phyloP scores from a whole-genome alignment of 2,329 filamentous ascomycete species.

The Knufia petricola region DNA sequence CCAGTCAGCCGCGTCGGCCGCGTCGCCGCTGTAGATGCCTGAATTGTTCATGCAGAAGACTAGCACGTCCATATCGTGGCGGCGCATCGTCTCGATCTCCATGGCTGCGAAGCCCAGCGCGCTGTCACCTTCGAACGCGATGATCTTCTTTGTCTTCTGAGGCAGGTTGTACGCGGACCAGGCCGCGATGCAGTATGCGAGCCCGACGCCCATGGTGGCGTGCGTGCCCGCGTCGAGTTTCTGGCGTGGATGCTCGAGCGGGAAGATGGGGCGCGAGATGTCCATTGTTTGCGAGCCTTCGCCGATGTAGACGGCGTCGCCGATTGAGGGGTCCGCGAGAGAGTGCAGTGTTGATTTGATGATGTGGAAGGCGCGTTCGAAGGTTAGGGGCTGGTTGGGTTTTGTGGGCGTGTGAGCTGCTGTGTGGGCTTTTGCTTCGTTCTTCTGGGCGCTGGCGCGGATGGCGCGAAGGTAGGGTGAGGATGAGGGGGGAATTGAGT shows the following conservation, averaged over 20 bases:
- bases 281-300: conserved; percentile 55
- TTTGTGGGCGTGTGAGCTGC: conserved; percentile 32
- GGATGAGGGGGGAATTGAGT: conserved; percentile 27
- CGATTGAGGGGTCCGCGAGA: conserved; percentile 37
- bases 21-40: conserved; percentile 41
- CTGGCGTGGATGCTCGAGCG: conserved; percentile 44
- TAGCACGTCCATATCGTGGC: conserved; percentile 45
- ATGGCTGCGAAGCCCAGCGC: conserved; percentile 48
- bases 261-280: conserved; percentile 47
- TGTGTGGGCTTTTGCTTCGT: conserved; percentile 37
- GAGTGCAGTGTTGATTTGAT: conserved; percentile 42
- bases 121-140: conserved; percentile 47
- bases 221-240: conserved; percentile 50
- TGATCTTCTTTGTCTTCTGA: conserved; percentile 40
- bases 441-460: conserved; percentile 32
- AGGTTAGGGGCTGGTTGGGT: conserved; percentile 36
- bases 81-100: conserved; percentile 48
- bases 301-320: conserved; percentile 45
- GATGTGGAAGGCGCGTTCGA: conserved; percentile 43
- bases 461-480: conserved; percentile 21
- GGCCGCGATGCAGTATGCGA: conserved; percentile 49
- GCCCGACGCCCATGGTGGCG: conserved; percentile 50
- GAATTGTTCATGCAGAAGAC: conserved; percentile 50
- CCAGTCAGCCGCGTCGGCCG: conserved; percentile 34
- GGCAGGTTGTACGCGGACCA: conserved; percentile 46